These are phyloP conservation scores for Marchantia paleacea DNA, from an alignment of 225 moss, liverwort and hornwort genomes.

Conservation along the genomic window DNA sequence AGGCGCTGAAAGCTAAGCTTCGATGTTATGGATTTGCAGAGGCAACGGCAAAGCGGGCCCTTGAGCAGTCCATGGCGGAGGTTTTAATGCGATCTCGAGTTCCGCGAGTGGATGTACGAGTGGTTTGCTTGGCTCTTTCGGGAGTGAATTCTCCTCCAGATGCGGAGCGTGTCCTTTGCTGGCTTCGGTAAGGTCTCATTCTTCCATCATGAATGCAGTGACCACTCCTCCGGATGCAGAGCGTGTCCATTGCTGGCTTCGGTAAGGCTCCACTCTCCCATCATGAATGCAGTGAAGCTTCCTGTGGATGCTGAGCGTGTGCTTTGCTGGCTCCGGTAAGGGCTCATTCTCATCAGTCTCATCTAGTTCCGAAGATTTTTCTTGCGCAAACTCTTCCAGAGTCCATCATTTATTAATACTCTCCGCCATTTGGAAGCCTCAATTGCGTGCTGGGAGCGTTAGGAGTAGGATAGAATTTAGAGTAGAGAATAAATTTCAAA, in stretches of 20 bases:
- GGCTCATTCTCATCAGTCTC: not conserved
- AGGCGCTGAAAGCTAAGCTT: not conserved
- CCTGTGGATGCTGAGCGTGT: conserved; percentile 67
- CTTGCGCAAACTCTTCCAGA: no score
- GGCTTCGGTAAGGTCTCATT: conserved; percentile 60
- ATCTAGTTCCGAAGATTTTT: no score
- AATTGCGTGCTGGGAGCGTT: no score
- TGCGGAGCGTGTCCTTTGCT: conserved; percentile 61
- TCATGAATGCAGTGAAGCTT: conserved; percentile 42
- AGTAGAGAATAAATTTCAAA: no score
- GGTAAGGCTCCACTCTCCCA: conserved; percentile 34
- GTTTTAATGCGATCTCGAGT: conserved; percentile 58
- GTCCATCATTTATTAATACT: no score
- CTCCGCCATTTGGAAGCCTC: no score
- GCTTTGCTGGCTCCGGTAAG: conserved; percentile 71
- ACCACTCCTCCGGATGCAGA: conserved; percentile 61
- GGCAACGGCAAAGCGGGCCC: conserved; percentile 60
- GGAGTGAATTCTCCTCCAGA: conserved; percentile 73
- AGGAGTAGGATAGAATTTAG: no score
- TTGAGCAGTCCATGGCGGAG: conserved; percentile 78
- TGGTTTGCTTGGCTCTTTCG: conserved; percentile 81
- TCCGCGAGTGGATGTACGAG: conserved; percentile 60
- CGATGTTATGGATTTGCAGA: conserved; percentile 37
- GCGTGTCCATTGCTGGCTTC: conserved; percentile 66
- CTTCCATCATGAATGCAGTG: conserved; percentile 16